Base-by-base conservation (phyloP, 345 rosid species). In the Bretschneidera sinensis region DNA sequence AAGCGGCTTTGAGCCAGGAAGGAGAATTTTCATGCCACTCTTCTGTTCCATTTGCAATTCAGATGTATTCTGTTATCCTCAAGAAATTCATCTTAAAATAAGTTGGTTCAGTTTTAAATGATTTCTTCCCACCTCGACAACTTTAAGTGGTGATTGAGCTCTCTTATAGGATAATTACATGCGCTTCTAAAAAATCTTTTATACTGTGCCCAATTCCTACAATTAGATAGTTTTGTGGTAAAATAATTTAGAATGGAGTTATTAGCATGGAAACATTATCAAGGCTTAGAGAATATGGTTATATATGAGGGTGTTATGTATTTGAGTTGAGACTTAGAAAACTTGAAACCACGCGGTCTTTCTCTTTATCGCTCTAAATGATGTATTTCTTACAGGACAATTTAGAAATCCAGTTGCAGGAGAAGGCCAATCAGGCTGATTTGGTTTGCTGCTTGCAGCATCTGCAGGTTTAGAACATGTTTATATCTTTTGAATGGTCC, bases 371-470 rank as follows among this genome's bases (percentile, higher is more conserved):
- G 22, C 7, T 47, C 45, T 57, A 22, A 54, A 52, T 60, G 31
- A 15, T 24, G 17, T 48, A 63, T 63, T 54, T 20, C 64, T 78
- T 71, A 17, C 79, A 90, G 97, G 95, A 86, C 24, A 75, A 64
- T 74, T 74, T 94, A 21, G 80, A 81, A 77, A 57, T 34, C 25
- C 76, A 77, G 75, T 67, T 94, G 61, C 76, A 81, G 68, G 90
- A 86, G 67, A 86, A 79, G 56, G 78, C 61, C 10, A 82, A 71
- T 54, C 79, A 81, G 58, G 89, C 83, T 53, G 96, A 90, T 76
- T 65, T 94, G 57, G 95, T 90, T 68, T 94, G 92, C 73, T 94
- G 99, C 75, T 79, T 89, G 75, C 96, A 85, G 71, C 88, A 94
- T 81, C 76, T 90, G 63, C 97, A 90, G 97, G 97, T 90, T n/a